phyloP scores from a whole-genome alignment of 305 asterid genomes.

The Coffea humblotiana region DNA sequence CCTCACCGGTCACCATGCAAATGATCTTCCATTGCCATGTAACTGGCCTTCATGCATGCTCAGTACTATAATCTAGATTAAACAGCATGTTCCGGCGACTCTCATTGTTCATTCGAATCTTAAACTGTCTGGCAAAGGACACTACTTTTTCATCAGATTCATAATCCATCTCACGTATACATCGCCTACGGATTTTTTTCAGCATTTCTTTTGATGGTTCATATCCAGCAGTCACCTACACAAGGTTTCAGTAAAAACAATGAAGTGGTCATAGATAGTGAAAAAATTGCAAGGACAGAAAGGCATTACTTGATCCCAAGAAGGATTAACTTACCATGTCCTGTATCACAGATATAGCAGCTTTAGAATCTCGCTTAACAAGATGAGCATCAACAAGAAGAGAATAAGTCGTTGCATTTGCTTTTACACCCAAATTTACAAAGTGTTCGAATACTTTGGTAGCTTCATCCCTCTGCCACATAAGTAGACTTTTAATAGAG shows the following conservation, averaged over 20 bases:
- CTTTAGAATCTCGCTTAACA: constrained; percentile 55
- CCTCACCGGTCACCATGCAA: background rate
- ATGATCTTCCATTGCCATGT: constrained; percentile 19
- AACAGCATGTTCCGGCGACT: constrained; percentile 58
- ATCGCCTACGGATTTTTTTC: constrained; percentile 73
- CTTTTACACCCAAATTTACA: constrained; percentile 57
- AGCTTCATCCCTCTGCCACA: constrained; percentile 84
- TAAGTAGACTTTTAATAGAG: constrained; percentile 11
- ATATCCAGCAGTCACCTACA: constrained; percentile 59
- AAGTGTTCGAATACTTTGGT: constrained; percentile 74
- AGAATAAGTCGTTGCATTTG: constrained; percentile 63
- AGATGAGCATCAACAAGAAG: constrained; percentile 78
- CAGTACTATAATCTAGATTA: constrained; percentile 45
- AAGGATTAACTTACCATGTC: constrained; percentile 48
- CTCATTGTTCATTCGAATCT: constrained; percentile 50
- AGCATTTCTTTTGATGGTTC: constrained; percentile 65
- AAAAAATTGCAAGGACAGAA: background rate
- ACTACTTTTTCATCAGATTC: constrained; percentile 49
- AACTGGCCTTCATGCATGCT: constrained; percentile 43
- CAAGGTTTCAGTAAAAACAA: constrained; percentile 4
- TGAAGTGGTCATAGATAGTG: constrained; percentile 3
- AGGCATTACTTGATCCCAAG: background rate
- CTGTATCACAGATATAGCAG: constrained; percentile 58
- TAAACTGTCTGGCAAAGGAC: constrained; percentile 41
- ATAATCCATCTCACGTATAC: constrained; percentile 66